These are phyloP conservation scores for Adansonia rubrostipa DNA, from an alignment of 441 rosid genomes.

Conservation along the genomic window DNA sequence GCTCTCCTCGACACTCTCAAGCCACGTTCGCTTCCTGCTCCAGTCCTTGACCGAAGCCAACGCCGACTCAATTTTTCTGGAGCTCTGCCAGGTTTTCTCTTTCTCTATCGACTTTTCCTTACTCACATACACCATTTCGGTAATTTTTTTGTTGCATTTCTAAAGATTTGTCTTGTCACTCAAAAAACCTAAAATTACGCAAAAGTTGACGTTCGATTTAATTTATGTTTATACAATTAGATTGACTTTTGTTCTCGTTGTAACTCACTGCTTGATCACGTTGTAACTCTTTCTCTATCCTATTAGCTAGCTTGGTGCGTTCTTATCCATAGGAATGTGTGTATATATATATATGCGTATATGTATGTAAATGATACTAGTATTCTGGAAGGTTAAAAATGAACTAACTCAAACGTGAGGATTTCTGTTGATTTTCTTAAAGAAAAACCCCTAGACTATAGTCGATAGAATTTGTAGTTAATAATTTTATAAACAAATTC, in stretches of 20 bases:
- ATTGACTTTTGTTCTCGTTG: background rate
- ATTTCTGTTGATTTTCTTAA: constrained; percentile 5
- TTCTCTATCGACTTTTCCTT: background rate
- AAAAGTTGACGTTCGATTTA: background rate
- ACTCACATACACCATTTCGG: background rate
- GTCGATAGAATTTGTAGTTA: background rate
- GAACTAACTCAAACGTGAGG: background rate
- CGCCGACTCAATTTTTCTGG: constrained; percentile 58
- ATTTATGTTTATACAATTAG: background rate
- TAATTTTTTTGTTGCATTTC: background rate
- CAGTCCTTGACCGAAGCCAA: constrained; percentile 60
- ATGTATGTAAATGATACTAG: background rate
- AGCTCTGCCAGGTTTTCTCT: constrained; percentile 67
- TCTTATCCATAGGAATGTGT: background rate
- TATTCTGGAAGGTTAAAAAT: background rate
- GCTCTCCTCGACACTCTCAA: constrained; percentile 52
- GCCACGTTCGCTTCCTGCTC: constrained; percentile 78
- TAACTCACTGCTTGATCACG: background rate
- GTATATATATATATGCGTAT: background rate
- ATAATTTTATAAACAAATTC: constrained; percentile 1
- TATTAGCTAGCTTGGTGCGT: background rate
- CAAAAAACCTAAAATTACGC: constrained; percentile 27
- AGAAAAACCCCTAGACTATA: background rate
- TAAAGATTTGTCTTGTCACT: background rate
- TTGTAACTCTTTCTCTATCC: background rate